These are phyloP conservation scores for Pythium dissimile DNA, from an alignment of 352 stramenopile genomes.

Conservation along the genomic window DNA sequence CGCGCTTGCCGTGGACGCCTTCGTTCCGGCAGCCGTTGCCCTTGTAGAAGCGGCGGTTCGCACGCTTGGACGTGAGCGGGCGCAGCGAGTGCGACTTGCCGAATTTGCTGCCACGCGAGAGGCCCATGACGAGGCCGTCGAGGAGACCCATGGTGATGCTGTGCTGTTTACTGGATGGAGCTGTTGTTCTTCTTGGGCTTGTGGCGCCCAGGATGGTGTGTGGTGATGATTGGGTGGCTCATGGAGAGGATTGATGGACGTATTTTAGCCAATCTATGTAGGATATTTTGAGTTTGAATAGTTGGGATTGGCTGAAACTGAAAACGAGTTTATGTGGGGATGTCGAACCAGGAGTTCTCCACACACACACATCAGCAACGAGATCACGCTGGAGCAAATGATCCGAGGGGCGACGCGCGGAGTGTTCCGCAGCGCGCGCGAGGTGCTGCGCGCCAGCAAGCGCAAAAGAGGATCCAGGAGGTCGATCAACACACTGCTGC, in stretches of 20 bases:
- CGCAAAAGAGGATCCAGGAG: conserved; percentile 22
- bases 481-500: conserved; percentile 16
- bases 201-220: conserved; percentile 3
- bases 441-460: conserved; percentile 43
- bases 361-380: background rate
- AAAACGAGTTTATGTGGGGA: background rate
- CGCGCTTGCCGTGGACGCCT: conserved; percentile 88
- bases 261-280: conserved; percentile 9
- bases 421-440: conserved; percentile 50
- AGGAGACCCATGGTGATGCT: conserved; percentile 58
- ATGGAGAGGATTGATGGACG: background rate
- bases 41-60: conserved; percentile 95
- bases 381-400: conserved; percentile 26
- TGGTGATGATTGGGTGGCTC: conserved; percentile 27
- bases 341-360: background rate
- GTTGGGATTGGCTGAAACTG: conserved; percentile 6
- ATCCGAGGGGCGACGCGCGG: conserved; percentile 40
- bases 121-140: conserved; percentile 67
- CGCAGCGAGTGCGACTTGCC: conserved; percentile 76
- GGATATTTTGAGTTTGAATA: background rate
- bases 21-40: conserved; percentile 93
- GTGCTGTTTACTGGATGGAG: background rate
- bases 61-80: conserved; percentile 91
- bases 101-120: conserved; percentile 84
- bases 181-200: conserved; percentile 1